Conservation (phyloP, 2,329 filamentous ascomycete species). For the Chaetomium sp. region DNA sequence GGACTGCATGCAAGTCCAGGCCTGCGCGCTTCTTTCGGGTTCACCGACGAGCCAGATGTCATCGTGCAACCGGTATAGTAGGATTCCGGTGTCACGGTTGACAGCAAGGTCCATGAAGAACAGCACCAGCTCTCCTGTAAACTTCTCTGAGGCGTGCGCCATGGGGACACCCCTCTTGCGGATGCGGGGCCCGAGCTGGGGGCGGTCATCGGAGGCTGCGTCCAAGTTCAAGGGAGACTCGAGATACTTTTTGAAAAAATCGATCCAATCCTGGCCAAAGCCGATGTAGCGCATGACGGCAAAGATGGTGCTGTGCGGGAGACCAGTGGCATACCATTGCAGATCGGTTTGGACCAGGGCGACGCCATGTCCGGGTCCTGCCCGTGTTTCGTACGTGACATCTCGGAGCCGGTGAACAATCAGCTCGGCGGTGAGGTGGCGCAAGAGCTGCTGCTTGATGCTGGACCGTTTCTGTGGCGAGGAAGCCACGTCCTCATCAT, state of each 20-base stretch:
- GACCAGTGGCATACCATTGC: slow-evolving; percentile 45
- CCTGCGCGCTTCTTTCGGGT: slow-evolving; percentile 44
- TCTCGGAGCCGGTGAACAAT: slow-evolving; percentile 41
- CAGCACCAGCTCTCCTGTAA: slow-evolving; percentile 51
- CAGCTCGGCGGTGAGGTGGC: slow-evolving; percentile 44
- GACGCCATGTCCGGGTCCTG: slow-evolving; percentile 32
- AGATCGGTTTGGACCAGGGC: slow-evolving; percentile 48
- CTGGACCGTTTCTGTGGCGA: slow-evolving; percentile 33
- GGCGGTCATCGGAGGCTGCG: slow-evolving; percentile 38
- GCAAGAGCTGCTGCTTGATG: slow-evolving; percentile 45
- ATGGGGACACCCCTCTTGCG: slow-evolving; percentile 50
- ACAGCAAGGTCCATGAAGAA: slow-evolving; percentile 51
- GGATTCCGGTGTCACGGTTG: slow-evolving; percentile 46
- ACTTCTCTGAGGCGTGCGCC: slow-evolving; percentile 49
- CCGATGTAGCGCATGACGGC: slow-evolving; percentile 49
- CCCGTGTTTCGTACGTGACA: slow-evolving; percentile 33
- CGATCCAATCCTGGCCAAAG: slow-evolving; percentile 45
- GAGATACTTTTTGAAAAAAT: slow-evolving; percentile 50
- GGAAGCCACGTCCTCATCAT: slow-evolving; percentile 20
- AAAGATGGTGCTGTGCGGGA: slow-evolving; percentile 50
- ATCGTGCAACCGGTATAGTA: slow-evolving; percentile 52
- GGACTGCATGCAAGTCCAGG: slow-evolving; percentile 47
- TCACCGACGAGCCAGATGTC: slow-evolving; percentile 53
- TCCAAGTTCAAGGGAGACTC: slow-evolving; percentile 49
- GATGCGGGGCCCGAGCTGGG: slow-evolving; percentile 40